Conservation (phyloP, 805 yeast genomes). For the Metschnikowia gruessii region DNA sequence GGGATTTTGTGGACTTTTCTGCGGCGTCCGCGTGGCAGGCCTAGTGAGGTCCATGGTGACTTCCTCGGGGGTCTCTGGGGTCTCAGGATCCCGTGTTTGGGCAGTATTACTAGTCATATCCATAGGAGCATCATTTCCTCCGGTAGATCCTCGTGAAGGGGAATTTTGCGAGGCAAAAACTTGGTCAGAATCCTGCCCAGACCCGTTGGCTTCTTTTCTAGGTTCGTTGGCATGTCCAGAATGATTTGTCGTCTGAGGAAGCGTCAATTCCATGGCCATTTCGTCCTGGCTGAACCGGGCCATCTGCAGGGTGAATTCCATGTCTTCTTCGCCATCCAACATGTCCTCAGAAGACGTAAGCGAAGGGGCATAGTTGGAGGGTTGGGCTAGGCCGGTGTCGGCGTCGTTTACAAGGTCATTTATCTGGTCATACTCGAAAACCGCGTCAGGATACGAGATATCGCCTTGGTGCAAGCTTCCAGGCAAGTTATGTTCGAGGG, state of each 20-base stretch:
- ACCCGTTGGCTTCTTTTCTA: too few relatives aligned
- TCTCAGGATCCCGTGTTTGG: background rate
- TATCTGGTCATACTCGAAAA: background rate
- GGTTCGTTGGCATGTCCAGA: too few relatives aligned
- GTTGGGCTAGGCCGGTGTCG: background rate
- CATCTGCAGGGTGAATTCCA: slow-evolving; percentile 17
- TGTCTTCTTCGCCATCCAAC: slow-evolving; percentile 14
- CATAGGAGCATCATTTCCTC: background rate
- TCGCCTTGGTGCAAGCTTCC: background rate
- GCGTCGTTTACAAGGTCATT: background rate
- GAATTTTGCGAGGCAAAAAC: too few relatives aligned
- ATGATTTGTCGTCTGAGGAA: slow-evolving; percentile 2
- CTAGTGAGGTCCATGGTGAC: slow-evolving; percentile 27
- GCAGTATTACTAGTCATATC: background rate
- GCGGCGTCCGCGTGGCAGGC: too few relatives aligned
- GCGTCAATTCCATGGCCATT: slow-evolving; percentile 14
- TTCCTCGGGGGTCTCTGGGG: slow-evolving; percentile 5
- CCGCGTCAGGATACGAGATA: slow-evolving; percentile 8
- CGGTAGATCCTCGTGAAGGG: too few relatives aligned
- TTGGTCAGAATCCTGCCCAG: too few relatives aligned
- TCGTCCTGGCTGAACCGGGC: slow-evolving; percentile 4
- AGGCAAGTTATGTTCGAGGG: too few relatives aligned
- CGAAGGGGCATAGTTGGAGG: slow-evolving; percentile 3
- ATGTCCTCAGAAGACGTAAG: slow-evolving; percentile 10
- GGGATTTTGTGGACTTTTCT: too few relatives aligned